phyloP scores from a whole-genome alignment of 2,329 filamentous ascomycete genomes.

The Cyanodermella asteris region DNA sequence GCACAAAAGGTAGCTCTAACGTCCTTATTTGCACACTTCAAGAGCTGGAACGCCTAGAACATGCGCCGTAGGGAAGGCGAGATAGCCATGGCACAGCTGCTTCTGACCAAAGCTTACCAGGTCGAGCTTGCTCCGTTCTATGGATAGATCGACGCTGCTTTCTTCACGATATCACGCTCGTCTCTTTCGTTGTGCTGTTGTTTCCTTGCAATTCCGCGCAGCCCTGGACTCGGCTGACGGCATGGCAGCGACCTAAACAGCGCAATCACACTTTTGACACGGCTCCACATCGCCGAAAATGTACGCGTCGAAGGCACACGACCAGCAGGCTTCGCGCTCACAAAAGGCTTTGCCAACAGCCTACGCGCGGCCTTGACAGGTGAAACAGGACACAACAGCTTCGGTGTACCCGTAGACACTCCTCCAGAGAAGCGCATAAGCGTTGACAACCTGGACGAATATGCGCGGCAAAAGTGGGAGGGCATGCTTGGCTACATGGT shows the following conservation, averaged over 20 bases:
- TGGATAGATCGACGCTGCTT: no score
- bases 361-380: conserved; percentile 74
- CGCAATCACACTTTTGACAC: conserved; percentile 56
- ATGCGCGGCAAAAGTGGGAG: conserved; percentile 81
- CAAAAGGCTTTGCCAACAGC: conserved; percentile 61
- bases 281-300: conserved; percentile 67
- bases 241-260: conserved; percentile 51
- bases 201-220: no score
- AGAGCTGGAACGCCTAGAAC: no score
- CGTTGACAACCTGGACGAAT: conserved; percentile 55
- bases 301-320: conserved; percentile 37
- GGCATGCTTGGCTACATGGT: conserved; percentile 92
- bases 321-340: conserved; percentile 52
- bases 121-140: no score
- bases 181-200: conserved; percentile 1
- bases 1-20: conserved; percentile 27
- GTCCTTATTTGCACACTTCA: conserved; percentile 2
- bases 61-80: no score
- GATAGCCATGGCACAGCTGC: neutral
- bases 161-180: no score
- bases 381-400: conserved; percentile 65
- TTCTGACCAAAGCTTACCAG: conserved; percentile 14
- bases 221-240: conserved; percentile 6
- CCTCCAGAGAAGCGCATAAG: conserved; percentile 42
- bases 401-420: conserved; percentile 61